Evolutionary conservation across 495 filamentous ascomycete species (phyloP).

Genomic region (Penicillium coffeae): DNA sequence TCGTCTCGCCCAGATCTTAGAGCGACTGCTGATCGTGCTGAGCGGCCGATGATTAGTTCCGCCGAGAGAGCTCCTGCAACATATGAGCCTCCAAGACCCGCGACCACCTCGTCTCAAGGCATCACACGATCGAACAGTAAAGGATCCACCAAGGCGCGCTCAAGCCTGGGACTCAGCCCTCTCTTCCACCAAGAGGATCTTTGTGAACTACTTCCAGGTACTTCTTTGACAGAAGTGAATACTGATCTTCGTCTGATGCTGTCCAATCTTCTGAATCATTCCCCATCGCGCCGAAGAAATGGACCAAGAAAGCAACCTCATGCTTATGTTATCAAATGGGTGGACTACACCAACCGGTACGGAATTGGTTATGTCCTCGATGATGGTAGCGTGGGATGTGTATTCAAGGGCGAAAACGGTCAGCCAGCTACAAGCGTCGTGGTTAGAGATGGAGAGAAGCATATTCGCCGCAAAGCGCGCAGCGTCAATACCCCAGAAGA

Average conservation of each 20-base stretch:
- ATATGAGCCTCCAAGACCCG: conserved; percentile 7
- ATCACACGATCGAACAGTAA: conserved; percentile 33
- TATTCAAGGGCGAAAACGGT: conserved; percentile 63
- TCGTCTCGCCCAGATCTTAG: conserved; percentile 15
- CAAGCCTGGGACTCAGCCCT: conserved; percentile 36
- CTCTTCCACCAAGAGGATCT: conserved; percentile 38
- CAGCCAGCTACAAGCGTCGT: conserved; percentile 64
- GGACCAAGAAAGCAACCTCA: conserved; percentile 34
- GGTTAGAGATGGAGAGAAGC: conserved; percentile 57
- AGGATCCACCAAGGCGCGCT: conserved; percentile 31
- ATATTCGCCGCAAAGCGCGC: conserved; percentile 49
- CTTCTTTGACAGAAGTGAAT: conserved; percentile 40
- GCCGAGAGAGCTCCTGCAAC: conserved; percentile 7
- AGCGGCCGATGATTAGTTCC: conserved; percentile 11
- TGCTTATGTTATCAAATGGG: conserved; percentile 77
- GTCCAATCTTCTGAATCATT: conserved; percentile 34
- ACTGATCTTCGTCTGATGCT: conserved; percentile 41
- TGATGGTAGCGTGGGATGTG: conserved; percentile 78
- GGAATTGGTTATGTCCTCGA: conserved; percentile 82
- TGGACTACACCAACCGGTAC: conserved; percentile 91
- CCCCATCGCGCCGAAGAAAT: conserved; percentile 31
- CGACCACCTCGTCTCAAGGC: conserved; percentile 16
- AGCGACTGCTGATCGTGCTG: conserved; percentile 5
- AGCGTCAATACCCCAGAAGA: conserved; percentile 53
- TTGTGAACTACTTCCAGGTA: conserved; percentile 34